phyloP scores from a whole-genome alignment of 768 basidiomycete species.

The Lenzites betulinus region DNA sequence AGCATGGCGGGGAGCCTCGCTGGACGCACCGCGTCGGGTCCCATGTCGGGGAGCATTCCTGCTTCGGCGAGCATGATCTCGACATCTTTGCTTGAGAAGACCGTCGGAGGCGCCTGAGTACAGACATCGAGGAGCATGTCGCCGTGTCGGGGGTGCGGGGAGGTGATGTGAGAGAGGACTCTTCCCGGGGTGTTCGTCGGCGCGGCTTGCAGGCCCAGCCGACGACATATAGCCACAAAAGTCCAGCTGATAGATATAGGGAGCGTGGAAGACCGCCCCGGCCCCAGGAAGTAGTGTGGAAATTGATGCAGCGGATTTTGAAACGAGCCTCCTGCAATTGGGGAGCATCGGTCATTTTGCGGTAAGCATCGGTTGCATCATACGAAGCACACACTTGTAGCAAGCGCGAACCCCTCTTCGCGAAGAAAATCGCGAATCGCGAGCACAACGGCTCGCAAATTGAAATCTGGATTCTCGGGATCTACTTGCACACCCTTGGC shows the following conservation, averaged over 20 bases:
- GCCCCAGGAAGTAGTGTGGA: conserved; percentile 57
- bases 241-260: conserved; percentile 63
- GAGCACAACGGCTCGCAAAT: conserved; percentile 39
- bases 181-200: conserved; percentile 59
- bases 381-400: conserved; percentile 37
- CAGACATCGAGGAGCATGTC: conserved; percentile 51
- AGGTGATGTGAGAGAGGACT: conserved; percentile 54
- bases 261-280: conserved; percentile 41
- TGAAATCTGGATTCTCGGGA: conserved; percentile 34
- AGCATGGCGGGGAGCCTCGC: conserved; percentile 5
- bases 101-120: conserved; percentile 16
- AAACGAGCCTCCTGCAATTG: conserved; percentile 41
- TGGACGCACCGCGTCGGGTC: conserved; percentile 23
- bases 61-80: conserved; percentile 14
- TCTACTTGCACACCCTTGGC: conserved; percentile 32
- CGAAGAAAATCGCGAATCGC: conserved; percentile 55
- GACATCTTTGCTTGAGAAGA: conserved; percentile 18
- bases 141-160: conserved; percentile 36
- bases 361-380: too few species aligned
- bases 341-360: neutral
- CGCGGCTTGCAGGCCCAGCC: conserved; percentile 51
- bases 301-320: conserved; percentile 53
- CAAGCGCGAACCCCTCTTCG: conserved; percentile 47
- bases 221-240: conserved; percentile 54
- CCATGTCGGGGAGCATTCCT: conserved; percentile 6